Conservation (phyloP, 257 asterid species). For the Striga asiatica region DNA sequence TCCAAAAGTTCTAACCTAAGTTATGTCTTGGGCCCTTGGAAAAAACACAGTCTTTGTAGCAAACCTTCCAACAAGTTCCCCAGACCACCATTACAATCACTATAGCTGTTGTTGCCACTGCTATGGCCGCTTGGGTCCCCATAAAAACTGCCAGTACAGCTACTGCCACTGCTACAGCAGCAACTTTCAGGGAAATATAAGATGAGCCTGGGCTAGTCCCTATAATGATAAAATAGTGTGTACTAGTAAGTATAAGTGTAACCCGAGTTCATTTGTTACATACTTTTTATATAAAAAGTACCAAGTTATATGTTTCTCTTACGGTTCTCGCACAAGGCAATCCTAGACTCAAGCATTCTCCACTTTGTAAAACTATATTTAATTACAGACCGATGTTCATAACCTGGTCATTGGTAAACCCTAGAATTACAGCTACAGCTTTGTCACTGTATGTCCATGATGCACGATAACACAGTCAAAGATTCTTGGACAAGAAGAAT, state of each 20-base stretch:
- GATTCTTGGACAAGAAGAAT: not conserved
- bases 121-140: slow-evolving; percentile 58
- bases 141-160: slow-evolving; percentile 63
- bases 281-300: slow-evolving; percentile 19
- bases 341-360: slow-evolving; percentile 8
- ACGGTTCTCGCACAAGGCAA: slow-evolving; percentile 6
- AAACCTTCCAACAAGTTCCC: slow-evolving; percentile 54
- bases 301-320: slow-evolving; percentile 17
- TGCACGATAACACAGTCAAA: not conserved
- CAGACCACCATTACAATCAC: slow-evolving; percentile 58
- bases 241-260: slow-evolving; percentile 30
- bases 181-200: slow-evolving; percentile 58
- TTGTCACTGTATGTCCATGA: not conserved
- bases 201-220: slow-evolving; percentile 80
- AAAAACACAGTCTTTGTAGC: slow-evolving; percentile 49
- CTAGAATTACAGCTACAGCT: slow-evolving; percentile 1
- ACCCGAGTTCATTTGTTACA: slow-evolving; percentile 20
- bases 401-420: not conserved
- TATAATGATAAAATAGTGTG: slow-evolving; percentile 60
- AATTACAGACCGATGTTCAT: not conserved
- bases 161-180: slow-evolving; percentile 75
- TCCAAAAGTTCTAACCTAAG: slow-evolving; percentile 74
- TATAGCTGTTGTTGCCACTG: slow-evolving; percentile 64
- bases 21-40: slow-evolving; percentile 64
- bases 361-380: slow-evolving; percentile 2